Evolutionary conservation across 2,329 filamentous ascomycete genomes (phyloP), one percentile per base, ranked within the genome.

Genomic region (Xylariales sp.): DNA sequence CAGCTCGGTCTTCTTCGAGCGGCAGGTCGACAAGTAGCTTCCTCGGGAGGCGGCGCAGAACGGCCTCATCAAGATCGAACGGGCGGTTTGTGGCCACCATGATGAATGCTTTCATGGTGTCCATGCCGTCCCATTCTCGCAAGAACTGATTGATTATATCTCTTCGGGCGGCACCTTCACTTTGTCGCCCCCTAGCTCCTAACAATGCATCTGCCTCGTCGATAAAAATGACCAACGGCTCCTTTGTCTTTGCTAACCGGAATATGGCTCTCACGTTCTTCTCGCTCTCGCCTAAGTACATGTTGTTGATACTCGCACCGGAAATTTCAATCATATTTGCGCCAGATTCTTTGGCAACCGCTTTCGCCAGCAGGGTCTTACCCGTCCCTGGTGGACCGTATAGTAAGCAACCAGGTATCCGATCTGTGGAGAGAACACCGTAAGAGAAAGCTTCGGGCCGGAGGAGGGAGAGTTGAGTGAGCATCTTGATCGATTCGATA

Each of bases 71-170:
- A 1, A 98, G 78, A 56, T 97, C 93, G 56, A 95, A 96, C 0
- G 93, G 93, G 8, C 91, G 76, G 62, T 98, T 97, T 7, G 90
- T 97, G 20, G 93, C 91, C 0, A 97, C 89, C 89, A 98, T 96
- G 62, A 98, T 91, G 61, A 98, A 97, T 3, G 91, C 88, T 14
- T 85, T 86, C 34, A 82, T 77, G 52, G 86, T 85, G 40, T 71
- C 71, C 71, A 97, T 84, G 9, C 93, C 93, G 54, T 97, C 93
- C 93, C 91, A 97, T 61, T 97, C 91, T 40, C 89, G 85, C 37
- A 98, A 70, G 62, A 97, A 97, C 64, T 98, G 91, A 58, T 96
- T 98, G 62, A 97, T 90, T 41, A 93, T 84, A 60, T 96, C 91
- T 37, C 90, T 80, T 52, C 94, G 87, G 2, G 78, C 82, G 5